These are phyloP conservation scores for Cyberlindnera subsufficiens DNA, from an alignment of 805 yeast species.

Conservation along the genomic window DNA sequence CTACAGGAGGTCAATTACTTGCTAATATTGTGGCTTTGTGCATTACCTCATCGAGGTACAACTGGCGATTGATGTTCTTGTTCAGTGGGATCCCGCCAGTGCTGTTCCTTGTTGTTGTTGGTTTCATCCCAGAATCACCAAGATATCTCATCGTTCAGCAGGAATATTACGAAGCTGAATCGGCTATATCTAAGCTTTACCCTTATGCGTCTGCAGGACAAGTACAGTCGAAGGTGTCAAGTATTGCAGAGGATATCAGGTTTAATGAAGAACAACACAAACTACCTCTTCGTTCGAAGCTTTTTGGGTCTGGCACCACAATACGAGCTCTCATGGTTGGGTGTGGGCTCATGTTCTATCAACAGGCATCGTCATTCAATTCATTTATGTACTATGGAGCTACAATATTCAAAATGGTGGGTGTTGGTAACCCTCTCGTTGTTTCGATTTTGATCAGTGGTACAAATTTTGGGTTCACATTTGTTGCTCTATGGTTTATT, in stretches of 20 bases:
- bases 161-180: conserved; percentile 30
- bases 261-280: conserved; percentile 4
- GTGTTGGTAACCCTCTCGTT: conserved; percentile 46
- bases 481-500: conserved; percentile 43
- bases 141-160: conserved; percentile 34
- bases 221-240: conserved; percentile 38
- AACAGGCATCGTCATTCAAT: conserved; percentile 58
- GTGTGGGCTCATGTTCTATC: conserved; percentile 47
- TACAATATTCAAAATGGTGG: conserved; percentile 46
- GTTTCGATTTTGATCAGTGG: conserved; percentile 51
- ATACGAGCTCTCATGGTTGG: conserved; percentile 39
- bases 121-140: conserved; percentile 48
- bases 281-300: conserved; percentile 2
- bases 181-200: conserved; percentile 38
- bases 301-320: conserved; percentile 23
- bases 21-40: conserved; percentile 35
- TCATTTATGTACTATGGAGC: conserved; percentile 61
- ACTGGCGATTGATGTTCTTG: conserved; percentile 36
- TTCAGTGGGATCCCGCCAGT: conserved; percentile 37
- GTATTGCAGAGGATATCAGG: conserved; percentile 38
- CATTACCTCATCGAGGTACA: conserved; percentile 23
- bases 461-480: conserved; percentile 50
- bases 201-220: conserved; percentile 37
- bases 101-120: conserved; percentile 29
- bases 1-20: conserved; percentile 46